Base-by-base conservation (phyloP, 441 rosid genomes). In the Bocquillonia castaneifolia region DNA sequence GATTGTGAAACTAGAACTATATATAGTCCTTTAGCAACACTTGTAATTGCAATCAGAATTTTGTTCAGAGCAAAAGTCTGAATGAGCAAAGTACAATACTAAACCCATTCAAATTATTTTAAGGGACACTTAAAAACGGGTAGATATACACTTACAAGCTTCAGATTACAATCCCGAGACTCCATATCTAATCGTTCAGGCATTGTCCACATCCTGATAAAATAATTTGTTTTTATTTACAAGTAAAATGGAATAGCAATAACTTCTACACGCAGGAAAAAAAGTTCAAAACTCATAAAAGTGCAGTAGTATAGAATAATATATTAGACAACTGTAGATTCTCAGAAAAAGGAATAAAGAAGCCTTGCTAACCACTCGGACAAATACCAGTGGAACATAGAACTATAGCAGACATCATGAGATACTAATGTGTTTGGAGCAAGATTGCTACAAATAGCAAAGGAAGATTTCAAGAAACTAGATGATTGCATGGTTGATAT, bases 161-260 rank as follows among this genome's bases (percentile, higher is more conserved):
- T 71, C 10, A 29, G 57, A 73, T 80, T 51, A 63, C 83, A 77
- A 57, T 45, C 81, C 74, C 26, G 64, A 36, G 73, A 61, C 60
- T 68, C 76, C 64, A 57, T 51, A 25, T 13, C 37, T n/a, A 60
- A 60, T 48, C 44, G 59, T 55, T 78, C 76, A 67, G 85, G 81
- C 31, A 69, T 45, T 37, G 45, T 68, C 89, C 85, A 82, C 75
- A 77, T 76, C 83, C 90, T 85, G 80, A 70, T 39, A 68, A 67
- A 78, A 68, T 45, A 65, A 72, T 67, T 64, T 23, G 45, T n/a
- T n/a, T n/a, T n/a, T n/a, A n/a, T n/a, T n/a, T n/a, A 34, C 37
- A 37, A 3, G 12, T 26, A 71, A 23, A 39, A 5, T 31, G 26
- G 4, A 39, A 63, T 66, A 57, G 53, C 28, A 42, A 39, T 28